Evolutionary conservation across 2,329 filamentous ascomycete genomes (phyloP), one percentile per base, ranked within the genome.

Genomic region (Trichoderma brevicompactum): DNA sequence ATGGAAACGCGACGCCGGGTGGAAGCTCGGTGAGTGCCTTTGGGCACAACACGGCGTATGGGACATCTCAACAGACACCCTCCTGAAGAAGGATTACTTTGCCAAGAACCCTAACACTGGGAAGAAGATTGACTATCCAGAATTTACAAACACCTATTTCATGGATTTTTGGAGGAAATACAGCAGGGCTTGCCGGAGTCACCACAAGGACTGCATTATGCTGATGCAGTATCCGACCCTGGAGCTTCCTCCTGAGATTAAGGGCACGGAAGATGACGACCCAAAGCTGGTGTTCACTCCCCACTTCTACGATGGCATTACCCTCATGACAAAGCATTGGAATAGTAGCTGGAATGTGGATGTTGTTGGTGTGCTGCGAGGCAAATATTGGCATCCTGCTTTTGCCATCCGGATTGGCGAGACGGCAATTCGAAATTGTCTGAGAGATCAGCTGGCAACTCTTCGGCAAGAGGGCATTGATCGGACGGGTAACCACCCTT

Each of bases 21-120:
- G 95, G 95, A 94, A 89, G 75, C 80, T 99, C 17, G 95, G 95
- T n/a, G 88, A 96, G 77, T 98, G 95, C 73, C 77, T 99, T 46
- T 99, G 95, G 95, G 94, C 95, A 3, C 94, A 97, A 74, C 94
- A 99, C 76, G 94, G 94, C 1, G 87, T 99, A 6, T 99, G 95
- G 95, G 92, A 99, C 73, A 89, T 91, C 6, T 80, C 82, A 4
- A 90, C 85, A 2, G 93, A 97, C 74, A 87, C 85, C 0, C 79
- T 99, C 5, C 77, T 97, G 65, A 87, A 86, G 70, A 96, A 94
- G 72, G 88, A 96, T 75, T 97, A 98, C 77, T 99, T 99, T 73
- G 84, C 87, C 8, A 91, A 89, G 71, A 87, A 91, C 68, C 94
- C 94, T 0, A 82, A 80, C 15, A 93, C 89, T 1, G 92, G 91